Conservation (phyloP, 805 yeast species). For the Zygoascus biomembranicola region DNA sequence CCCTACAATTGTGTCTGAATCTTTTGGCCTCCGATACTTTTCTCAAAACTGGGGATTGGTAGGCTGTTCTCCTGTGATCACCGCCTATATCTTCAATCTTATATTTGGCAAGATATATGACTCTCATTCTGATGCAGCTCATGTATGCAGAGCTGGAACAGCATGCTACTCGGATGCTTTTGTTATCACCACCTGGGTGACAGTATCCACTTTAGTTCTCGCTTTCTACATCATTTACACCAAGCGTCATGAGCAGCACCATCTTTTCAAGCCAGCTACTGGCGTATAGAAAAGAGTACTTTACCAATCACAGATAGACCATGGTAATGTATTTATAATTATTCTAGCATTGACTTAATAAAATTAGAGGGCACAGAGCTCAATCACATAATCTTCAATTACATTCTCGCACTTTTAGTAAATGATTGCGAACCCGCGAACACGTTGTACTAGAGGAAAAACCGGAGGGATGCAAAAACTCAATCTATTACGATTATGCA, state of each 20-base stretch:
- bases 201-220: conserved; percentile 5
- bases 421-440: no score
- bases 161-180: conserved; percentile 17
- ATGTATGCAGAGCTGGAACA: conserved; percentile 13
- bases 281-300: neutral
- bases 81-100: conserved; percentile 49
- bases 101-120: conserved; percentile 61
- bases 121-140: conserved; percentile 24
- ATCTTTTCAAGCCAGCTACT: neutral
- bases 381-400: no score
- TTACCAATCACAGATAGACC: no score
- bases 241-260: conserved; percentile 1
- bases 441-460: no score
- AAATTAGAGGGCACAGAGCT: no score
- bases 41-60: conserved; percentile 67
- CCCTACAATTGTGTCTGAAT: conserved; percentile 63
- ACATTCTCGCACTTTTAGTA: no score
- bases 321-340: no score
- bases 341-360: no score
- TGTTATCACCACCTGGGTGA: conserved; percentile 7
- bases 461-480: no score
- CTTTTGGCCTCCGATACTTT: conserved; percentile 59
- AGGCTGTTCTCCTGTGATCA: conserved; percentile 55
- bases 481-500: no score
- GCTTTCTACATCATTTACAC: conserved; percentile 10